Conservation (phyloP, 176 grass and related monocot genomes). For the Juncus inflexus region DNA sequence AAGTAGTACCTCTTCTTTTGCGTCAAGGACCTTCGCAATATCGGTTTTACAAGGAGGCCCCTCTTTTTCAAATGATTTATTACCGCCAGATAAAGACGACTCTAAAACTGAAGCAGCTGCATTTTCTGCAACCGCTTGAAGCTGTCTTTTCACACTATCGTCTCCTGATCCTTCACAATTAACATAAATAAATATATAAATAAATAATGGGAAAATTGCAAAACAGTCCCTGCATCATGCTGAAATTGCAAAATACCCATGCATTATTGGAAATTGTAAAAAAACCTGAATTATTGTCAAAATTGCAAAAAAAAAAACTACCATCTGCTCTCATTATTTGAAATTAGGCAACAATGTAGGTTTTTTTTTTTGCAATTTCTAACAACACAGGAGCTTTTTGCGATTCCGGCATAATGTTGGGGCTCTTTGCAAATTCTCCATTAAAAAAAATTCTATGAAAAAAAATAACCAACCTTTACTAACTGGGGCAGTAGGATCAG, state of each 20-base stretch:
- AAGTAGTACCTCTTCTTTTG: conserved; percentile 56
- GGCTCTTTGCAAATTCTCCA: too few relatives aligned
- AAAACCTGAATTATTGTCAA: conserved; percentile 2
- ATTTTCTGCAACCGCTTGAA: conserved; percentile 87
- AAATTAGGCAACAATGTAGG: neutral
- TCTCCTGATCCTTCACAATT: conserved; percentile 50
- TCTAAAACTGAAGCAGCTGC: conserved; percentile 78
- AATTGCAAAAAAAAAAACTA: too few relatives aligned
- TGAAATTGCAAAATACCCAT: too few relatives aligned
- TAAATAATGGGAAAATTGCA: neutral
- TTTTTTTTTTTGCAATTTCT: too few relatives aligned
- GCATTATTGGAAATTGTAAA: neutral
- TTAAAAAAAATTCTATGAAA: conserved; percentile 16
- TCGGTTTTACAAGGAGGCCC: conserved; percentile 22
- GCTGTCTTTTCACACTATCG: conserved; percentile 56
- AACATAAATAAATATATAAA: neutral
- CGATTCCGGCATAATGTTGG: too few relatives aligned
- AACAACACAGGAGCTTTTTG: too few relatives aligned
- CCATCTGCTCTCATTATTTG: conserved; percentile 19
- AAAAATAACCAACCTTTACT: conserved; percentile 60
- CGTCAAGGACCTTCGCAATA: conserved; percentile 32
- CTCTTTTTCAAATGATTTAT: conserved; percentile 22
- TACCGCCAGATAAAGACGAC: conserved; percentile 42
- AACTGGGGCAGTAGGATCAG: conserved; percentile 38
- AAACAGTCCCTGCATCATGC: too few relatives aligned